Evolutionary conservation across 1,284 basidiomycete species (phyloP), one percentile per base, ranked within the genome.

Genomic region (Rhodotorula sp.): DNA sequence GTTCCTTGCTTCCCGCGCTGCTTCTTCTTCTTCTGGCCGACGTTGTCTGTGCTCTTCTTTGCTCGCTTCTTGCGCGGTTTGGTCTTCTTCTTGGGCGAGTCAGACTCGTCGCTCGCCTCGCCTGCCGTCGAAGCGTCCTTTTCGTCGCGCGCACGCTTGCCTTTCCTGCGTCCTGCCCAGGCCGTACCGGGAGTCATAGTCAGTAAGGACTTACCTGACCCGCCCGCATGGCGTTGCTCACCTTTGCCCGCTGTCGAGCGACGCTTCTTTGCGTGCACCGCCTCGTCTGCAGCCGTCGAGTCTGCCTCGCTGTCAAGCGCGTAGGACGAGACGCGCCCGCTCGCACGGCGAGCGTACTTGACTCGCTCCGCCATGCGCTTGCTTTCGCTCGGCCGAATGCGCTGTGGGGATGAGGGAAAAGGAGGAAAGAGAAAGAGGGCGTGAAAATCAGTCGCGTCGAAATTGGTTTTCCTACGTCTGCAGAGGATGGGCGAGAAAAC

Each of bases 71-170:
- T 65, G 21, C n/a, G 58, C 43, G 49, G 49, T 6, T 38, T n/a
- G 38, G 2, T 56, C n/a, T 28, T 47, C 54, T 5, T n/a, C 50
- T 28, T 31, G 34, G 12, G 7, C 23, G 26, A 15, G 12, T 50
- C 57, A 23, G 57, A 56, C 18, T 50, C 47, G 19, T 65, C 56
- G 54, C 48, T 28, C 55, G 26, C n/a, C 28, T 64, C 55, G 43
- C 16, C 61, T 6, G n/a, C 34, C 38, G 55, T 61, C 31, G 61
- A 16, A 2, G 34, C 59, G 7, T 26, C 60, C 7, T 15, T 19
- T 8, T 34, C 12, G 3, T 4, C 58, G 10, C 34, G 31, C 8
- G 18, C 23, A 23, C 34, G 31, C 60, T 50, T 61, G 48, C 60
- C 47, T 31, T 61, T 61, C 48, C 21, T 2, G 60, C 60, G 48